Base-by-base conservation (phyloP, 768 basidiomycete genomes). In the Chalciporus sphaerocephalus region DNA sequence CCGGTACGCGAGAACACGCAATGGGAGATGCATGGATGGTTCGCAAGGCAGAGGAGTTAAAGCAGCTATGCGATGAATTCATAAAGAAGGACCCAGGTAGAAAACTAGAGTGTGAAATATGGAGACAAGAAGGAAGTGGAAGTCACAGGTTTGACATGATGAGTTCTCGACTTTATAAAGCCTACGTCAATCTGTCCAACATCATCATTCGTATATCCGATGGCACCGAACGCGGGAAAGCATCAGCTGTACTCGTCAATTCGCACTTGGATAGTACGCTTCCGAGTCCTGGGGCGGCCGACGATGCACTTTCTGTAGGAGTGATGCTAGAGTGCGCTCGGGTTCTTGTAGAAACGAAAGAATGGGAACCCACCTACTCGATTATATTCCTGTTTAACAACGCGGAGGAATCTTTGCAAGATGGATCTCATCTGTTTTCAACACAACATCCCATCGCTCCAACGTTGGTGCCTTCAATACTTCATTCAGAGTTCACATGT, bases 121-220 rank as follows among this genome's bases (percentile, higher is more conserved):
- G 90, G 87, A 73, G 85, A 45, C 94, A 96, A 65, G 75, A 85
- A 54, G 92, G 93, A 2, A 89, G 82, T 51, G 92, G 93, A 4
- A 84, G 78, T 53, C 92, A 95, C 70, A 92, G 92, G 22, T 97
- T 97, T 61, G 92, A 95, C 61, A 95, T 98, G 76, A 88, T 93
- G 87, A 74, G 73, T 55, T 76, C 85, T 46, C 76, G 85, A 17
- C 69, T 95, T 9, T 89, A 92, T 66, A 93, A 93, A 61, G 84
- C 82, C 20, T 96, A 95, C 50, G 81, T 83, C 32, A 77, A 89
- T 56, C 76, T 97, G n/a, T 80, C 82, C 21, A 98, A 97, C 64
- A 83, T 96, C 60, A 69, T 97, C 46, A 73, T 97, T 2, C 90
- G 92, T 28, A 73, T 98, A 20, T 92, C 92, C 22, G 76, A 87